Base-by-base conservation (phyloP, 768 basidiomycete genomes). In the Guyanaporus albipodus region DNA sequence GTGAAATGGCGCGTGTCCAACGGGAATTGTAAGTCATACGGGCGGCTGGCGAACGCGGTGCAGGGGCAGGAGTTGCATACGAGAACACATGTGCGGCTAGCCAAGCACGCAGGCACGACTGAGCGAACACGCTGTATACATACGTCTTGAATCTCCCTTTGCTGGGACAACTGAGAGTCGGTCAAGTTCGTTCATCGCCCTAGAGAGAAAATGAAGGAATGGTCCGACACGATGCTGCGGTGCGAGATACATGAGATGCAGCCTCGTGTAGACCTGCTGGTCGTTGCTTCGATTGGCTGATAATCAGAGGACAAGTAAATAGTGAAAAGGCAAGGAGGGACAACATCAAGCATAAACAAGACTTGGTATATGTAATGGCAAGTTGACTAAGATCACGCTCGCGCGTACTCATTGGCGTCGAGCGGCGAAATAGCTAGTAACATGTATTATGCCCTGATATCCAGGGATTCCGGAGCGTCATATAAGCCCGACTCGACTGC, bases 261-360 rank as follows among this genome's bases (percentile, higher is more conserved):
- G 40, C 60, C 60, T 57, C 60, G 52, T 63, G 60, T 49, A 31
- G 34, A 37, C 58, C 59, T 63, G 40, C 58, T 52, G 55, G 61
- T 36, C 11, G 31, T 22, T 15, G 41, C 42, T 44, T 54, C 21
- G 49, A 48, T 23, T 38, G 34, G 27, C 28, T 6, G 28, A 29
- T 29, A 11, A 12, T 6, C 27, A 28, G n/a, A n/a, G n/a, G n/a
- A n/a, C n/a, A n/a, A n/a, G n/a, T n/a, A n/a, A n/a, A n/a, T n/a
- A n/a, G n/a, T n/a, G n/a, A n/a, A n/a, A n/a, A n/a, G n/a, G n/a
- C n/a, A n/a, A n/a, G n/a, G 28, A 14, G 28, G 6, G 28, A 29
- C 14, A 38, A 14, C 23, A 23, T n/a, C 31, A 28, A 26, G 49
- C 54, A 50, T 61, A 53, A 53, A 53, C 50, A 52, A 53, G 29